Evolutionary conservation across 78 protist species (phyloP).

Genomic region (Emiliania huxleyi): DNA sequence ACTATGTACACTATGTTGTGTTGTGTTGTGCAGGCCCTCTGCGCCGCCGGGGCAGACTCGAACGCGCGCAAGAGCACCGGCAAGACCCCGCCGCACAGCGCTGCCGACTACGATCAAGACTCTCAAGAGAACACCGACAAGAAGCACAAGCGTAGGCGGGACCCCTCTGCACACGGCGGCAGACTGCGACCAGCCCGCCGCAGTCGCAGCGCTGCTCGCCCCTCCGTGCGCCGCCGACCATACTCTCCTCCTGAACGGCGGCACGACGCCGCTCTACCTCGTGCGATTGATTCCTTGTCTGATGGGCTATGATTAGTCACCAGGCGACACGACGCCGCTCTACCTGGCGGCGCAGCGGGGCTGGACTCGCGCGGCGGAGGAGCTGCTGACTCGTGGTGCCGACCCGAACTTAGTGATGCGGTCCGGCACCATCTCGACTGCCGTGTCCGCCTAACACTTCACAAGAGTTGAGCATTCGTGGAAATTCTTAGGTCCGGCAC

Average conservation of each 20-base stretch:
- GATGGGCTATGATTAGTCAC: no score
- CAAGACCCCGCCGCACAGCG: constrained; percentile 9
- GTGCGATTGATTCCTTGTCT: no score
- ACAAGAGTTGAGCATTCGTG: no score
- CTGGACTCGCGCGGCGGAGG: not conserved
- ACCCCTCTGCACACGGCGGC: constrained; percentile 30
- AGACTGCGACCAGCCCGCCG: not conserved
- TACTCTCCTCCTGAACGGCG: not conserved
- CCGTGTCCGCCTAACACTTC: no score
- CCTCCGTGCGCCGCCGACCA: not conserved
- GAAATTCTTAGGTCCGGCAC: no score
- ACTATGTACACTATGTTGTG: no score
- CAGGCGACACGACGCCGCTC: constrained; percentile 44
- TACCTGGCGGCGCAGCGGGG: constrained; percentile 45
- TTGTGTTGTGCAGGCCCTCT: no score
- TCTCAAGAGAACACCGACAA: no score
- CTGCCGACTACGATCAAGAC: no score
- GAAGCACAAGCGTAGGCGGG: constrained; percentile 3
- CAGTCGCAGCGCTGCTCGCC: not conserved
- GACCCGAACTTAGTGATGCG: not conserved
- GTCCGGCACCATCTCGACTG: no score
- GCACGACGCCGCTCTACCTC: constrained; percentile 40
- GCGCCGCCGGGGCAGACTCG: not conserved
- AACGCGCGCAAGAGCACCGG: not conserved
- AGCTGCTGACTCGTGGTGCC: not conserved